Conservation (phyloP, 169 alveolate genomes). For the Theileria annulata region DNA sequence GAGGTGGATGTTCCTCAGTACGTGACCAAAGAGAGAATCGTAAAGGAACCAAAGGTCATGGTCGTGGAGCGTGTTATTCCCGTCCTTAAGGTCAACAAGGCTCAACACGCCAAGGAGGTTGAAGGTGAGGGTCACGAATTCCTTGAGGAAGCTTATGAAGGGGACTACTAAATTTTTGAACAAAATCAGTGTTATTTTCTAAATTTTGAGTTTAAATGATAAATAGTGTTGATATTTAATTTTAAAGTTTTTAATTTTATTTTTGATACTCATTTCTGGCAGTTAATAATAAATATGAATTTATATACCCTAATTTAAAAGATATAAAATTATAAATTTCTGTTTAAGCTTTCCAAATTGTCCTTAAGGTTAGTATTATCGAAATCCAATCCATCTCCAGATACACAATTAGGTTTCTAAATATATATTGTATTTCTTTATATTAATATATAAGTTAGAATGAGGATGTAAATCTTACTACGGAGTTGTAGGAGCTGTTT, state of each 20-base stretch:
- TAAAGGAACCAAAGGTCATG: slow-evolving; percentile 79
- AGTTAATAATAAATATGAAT: background rate
- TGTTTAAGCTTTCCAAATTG: slow-evolving; percentile 22
- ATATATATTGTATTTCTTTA: background rate
- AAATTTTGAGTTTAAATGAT: too few species aligned
- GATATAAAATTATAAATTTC: background rate
- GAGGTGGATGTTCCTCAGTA: slow-evolving; percentile 82
- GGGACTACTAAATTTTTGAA: slow-evolving; percentile 1
- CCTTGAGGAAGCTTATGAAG: slow-evolving; percentile 47
- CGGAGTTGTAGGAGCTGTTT: slow-evolving; percentile 43
- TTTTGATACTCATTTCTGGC: too few species aligned
- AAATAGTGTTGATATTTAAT: background rate
- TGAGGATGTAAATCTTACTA: slow-evolving; percentile 32
- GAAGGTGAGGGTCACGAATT: slow-evolving; percentile 71
- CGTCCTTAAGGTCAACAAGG: slow-evolving; percentile 74
- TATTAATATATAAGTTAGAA: too few species aligned
- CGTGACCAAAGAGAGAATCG: slow-evolving; percentile 77
- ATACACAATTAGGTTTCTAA: slow-evolving; percentile 49
- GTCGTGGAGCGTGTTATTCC: slow-evolving; percentile 81
- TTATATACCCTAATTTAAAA: background rate
- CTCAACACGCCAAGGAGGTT: slow-evolving; percentile 66
- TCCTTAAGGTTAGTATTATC: slow-evolving; percentile 24
- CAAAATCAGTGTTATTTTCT: too few species aligned
- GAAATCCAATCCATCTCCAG: slow-evolving; percentile 48
- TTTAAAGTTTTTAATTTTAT: background rate